These are phyloP conservation scores for Pyrenula aspistea DNA, from an alignment of 495 filamentous ascomycete species.

Conservation along the genomic window DNA sequence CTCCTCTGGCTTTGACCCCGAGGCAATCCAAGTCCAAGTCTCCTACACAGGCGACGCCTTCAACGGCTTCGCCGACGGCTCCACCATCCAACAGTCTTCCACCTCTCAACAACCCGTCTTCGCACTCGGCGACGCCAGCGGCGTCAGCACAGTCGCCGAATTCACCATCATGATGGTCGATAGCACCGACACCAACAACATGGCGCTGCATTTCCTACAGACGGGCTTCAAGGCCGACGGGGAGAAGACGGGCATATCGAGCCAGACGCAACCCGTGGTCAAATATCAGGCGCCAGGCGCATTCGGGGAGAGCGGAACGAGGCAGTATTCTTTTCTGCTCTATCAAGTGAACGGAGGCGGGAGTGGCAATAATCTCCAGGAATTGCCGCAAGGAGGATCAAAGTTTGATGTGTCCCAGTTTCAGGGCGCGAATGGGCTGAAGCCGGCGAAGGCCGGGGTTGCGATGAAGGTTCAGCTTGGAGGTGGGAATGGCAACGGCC, in stretches of 20 bases:
- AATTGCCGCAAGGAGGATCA: background rate
- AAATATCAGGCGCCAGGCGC: background rate
- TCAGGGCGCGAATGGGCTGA: background rate
- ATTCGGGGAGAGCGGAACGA: constrained; percentile 1
- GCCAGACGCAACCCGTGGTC: background rate
- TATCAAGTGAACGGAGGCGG: background rate
- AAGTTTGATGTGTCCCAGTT: constrained; percentile 1
- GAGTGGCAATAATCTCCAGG: background rate
- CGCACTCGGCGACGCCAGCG: constrained; percentile 2
- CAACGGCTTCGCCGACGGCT: background rate
- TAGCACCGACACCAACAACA: background rate
- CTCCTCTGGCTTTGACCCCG: background rate
- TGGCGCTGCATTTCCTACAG: constrained; percentile 2
- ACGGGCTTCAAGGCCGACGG: constrained; percentile 2
- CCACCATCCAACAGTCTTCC: background rate
- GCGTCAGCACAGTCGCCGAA: constrained; percentile 2
- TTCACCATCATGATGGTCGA: constrained; percentile 2
- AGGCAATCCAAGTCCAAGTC: background rate
- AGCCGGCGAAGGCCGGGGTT: background rate
- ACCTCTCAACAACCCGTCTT: constrained; percentile 1
- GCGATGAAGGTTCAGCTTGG: background rate
- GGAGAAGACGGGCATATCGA: background rate
- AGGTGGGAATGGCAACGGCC: background rate
- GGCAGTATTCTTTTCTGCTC: constrained; percentile 3
- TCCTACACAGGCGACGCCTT: background rate